These are phyloP conservation scores for Cucurbita pepo DNA, from an alignment of 306 rosid species.

Conservation along the genomic window DNA sequence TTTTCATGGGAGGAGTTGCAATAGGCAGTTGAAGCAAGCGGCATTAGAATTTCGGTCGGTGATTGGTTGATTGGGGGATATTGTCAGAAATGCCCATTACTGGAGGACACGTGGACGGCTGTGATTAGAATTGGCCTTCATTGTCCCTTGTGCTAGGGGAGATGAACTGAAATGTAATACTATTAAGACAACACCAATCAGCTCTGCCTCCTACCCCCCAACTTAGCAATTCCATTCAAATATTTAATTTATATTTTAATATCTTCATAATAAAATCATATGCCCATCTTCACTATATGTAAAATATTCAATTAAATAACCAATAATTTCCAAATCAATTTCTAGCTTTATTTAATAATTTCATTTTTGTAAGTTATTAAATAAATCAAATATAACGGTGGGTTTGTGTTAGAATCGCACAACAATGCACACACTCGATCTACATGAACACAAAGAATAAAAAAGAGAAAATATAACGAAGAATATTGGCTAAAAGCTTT, in stretches of 20 bases:
- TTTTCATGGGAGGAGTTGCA: not conserved
- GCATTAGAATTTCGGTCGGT: not conserved
- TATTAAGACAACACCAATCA: conserved; percentile 1
- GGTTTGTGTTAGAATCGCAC: too few species aligned
- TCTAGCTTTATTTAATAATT: too few species aligned
- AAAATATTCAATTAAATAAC: not conserved
- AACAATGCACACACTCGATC: too few species aligned
- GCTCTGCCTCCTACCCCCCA: not conserved
- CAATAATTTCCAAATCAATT: too few species aligned
- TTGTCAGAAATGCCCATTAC: not conserved
- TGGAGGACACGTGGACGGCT: not conserved
- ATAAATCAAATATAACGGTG: too few species aligned
- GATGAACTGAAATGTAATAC: not conserved
- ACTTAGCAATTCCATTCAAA: not conserved
- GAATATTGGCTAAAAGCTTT: too few species aligned
- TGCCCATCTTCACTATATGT: not conserved
- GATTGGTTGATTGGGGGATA: not conserved
- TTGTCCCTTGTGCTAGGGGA: not conserved
- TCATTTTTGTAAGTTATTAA: too few species aligned
- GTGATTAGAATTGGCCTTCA: not conserved
- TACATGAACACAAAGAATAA: too few species aligned
- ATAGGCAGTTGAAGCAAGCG: not conserved
- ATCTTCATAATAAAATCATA: not conserved
- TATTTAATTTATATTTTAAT: not conserved
- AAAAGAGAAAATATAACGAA: too few species aligned